Evolutionary conservation across 352 stramenopile species (phyloP), one percentile per base, ranked within the genome.

Genomic region (Phytophthora cryptogea): DNA sequence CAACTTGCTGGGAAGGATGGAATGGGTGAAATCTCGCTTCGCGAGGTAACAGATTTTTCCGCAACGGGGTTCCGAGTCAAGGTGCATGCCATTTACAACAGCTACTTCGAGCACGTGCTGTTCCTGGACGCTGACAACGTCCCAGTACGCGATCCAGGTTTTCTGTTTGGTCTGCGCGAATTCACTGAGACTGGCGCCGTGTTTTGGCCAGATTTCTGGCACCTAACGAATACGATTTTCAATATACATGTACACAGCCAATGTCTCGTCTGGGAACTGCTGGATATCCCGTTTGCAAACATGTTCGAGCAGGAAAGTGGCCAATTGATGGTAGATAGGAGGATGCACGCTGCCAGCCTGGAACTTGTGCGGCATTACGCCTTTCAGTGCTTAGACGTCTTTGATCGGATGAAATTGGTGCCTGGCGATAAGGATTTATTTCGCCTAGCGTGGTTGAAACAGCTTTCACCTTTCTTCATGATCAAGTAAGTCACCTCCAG

Each of bases 171-270:
- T 4, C 59, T 54, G 0, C 30, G 46, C 2, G 71, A 76, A 49
- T 88, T 81, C 52, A 46, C 49, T 9, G 45, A 47, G 30, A 78
- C 62, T 0, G 78, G 79, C 4, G 76, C 81, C 8, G 27, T 91
- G 4, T 89, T 91, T 45, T 91, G 79, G 79, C 80, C 80, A 8
- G 80, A 90, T 48, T 87, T 87, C 50, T 90, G 75, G 76, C 76
- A 88, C 31, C 74, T 74, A 6, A 53, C 44, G 31, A 67, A 80
- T 54, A 79, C 78, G 2, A 84, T 86, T 57, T 88, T 88, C 56
- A 80, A 88, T 53, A 71, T 88, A 33, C 70, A 84, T 53, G 70
- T 88, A 33, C 70, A 84, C 50, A 62, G 62, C 13, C 45, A 74
- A 27, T 82, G 68, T 42, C 52, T 85, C 28, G 36, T 88, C 16